phyloP scores from a whole-genome alignment of 2,329 filamentous ascomycete species.

The Clarireedia homoeocarpa region DNA sequence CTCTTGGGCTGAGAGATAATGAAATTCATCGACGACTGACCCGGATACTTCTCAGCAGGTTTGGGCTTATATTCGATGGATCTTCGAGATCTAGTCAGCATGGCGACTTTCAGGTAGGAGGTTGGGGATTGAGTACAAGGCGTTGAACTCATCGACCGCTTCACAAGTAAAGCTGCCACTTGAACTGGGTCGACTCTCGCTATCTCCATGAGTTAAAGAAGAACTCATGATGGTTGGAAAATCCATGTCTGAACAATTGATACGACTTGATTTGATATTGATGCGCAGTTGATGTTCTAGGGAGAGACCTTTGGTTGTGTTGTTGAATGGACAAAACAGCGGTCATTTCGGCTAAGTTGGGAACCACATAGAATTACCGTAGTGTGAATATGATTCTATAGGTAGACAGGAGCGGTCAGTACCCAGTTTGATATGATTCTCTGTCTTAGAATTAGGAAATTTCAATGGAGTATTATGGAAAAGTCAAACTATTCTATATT shows the following conservation, averaged over 20 bases:
- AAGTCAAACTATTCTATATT: too few relatives aligned
- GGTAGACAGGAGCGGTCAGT: too few relatives aligned
- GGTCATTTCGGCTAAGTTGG: too few relatives aligned
- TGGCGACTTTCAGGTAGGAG: neutral
- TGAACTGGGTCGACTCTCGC: neutral
- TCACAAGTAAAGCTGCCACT: neutral
- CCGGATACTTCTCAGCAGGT: conserved; percentile 19
- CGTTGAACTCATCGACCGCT: conserved; percentile 17
- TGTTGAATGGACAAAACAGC: too few relatives aligned
- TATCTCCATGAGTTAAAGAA: neutral
- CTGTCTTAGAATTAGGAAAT: too few relatives aligned
- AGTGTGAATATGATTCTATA: too few relatives aligned
- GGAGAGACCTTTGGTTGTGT: too few relatives aligned
- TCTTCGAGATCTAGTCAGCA: neutral
- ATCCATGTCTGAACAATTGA: neutral
- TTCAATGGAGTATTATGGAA: too few relatives aligned
- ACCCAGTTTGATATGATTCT: too few relatives aligned
- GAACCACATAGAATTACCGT: too few relatives aligned
- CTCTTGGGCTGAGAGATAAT: neutral
- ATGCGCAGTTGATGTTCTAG: neutral
- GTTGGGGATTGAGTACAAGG: conserved; percentile 8
- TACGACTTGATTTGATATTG: neutral
- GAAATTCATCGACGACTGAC: conserved; percentile 8
- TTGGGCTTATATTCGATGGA: conserved; percentile 11
- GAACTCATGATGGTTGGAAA: neutral